Conservation (phyloP, 176 grass and related monocot species). For the Ensete glaucum region DNA sequence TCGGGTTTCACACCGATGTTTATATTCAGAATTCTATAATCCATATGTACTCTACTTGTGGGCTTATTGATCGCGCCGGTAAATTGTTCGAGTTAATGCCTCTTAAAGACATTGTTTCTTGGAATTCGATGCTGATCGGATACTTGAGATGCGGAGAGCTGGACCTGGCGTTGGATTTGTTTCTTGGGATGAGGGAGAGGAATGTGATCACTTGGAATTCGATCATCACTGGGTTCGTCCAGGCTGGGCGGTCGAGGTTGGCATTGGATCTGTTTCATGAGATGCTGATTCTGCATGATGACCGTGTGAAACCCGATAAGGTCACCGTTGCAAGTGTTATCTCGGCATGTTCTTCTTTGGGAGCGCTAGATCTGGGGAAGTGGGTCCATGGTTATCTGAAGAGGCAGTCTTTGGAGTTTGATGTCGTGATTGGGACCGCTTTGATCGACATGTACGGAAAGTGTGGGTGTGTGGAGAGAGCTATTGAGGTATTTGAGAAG, state of each 20-base stretch:
- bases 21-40: constrained; percentile 1
- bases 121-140: constrained; percentile 8
- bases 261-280: constrained; percentile 11
- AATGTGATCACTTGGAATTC: constrained; percentile 15
- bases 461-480: constrained; percentile 9
- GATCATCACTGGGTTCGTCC: constrained; percentile 16
- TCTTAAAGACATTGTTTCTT: constrained; percentile 6
- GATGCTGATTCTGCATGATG: neutral
- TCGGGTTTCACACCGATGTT: neutral
- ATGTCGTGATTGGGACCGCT: constrained; percentile 11
- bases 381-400: constrained; percentile 15
- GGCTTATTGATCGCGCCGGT: neutral
- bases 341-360: constrained; percentile 1
- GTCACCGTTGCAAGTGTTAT: constrained; percentile 11
- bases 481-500: constrained; percentile 10
- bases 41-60: neutral
- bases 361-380: constrained; percentile 10
- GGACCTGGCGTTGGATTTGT: neutral
- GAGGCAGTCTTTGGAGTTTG: constrained; percentile 1
- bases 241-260: constrained; percentile 2
- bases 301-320: neutral
- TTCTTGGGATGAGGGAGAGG: constrained; percentile 9
- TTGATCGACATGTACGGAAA: constrained; percentile 19
- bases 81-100: constrained; percentile 11
- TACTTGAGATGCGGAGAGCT: constrained; percentile 3